Conservation (phyloP, 1,139 yeast genomes). For the Suhomyces yuchorum region DNA sequence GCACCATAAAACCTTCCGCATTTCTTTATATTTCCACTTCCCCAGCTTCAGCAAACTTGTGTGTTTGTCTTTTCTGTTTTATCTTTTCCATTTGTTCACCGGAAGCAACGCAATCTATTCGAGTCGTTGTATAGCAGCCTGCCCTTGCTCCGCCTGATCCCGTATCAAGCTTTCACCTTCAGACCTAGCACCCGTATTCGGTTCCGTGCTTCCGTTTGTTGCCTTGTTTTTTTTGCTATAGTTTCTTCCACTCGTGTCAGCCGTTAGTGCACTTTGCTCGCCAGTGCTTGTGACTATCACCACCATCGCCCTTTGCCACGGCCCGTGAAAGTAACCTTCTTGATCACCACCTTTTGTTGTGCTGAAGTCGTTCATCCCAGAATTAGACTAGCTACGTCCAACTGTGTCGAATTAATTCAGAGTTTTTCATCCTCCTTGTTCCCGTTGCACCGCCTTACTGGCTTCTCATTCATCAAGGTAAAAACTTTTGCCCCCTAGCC, state of each 20-base stretch:
- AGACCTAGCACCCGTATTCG: no score
- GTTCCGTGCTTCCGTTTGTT: neutral
- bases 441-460: neutral
- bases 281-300: constrained; percentile 1
- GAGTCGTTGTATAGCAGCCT: no score
- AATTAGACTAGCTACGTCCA: neutral
- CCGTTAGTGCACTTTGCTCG: neutral
- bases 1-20: neutral
- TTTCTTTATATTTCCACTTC: neutral
- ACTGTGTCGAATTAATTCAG: neutral
- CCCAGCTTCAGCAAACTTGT: neutral
- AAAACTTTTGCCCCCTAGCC: neutral
- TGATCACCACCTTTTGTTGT: neutral
- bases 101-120: no score
- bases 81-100: neutral
- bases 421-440: neutral
- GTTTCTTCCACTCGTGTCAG: constrained; percentile 1
- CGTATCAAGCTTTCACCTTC: no score
- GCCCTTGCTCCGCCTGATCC: no score
- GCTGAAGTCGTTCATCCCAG: neutral
- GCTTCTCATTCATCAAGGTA: neutral
- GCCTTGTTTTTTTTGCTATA: neutral
- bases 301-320: neutral
- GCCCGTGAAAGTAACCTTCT: neutral
- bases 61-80: neutral